phyloP scores from a whole-genome alignment of 345 rosid genomes.

The Excoecaria cochinchinensis region DNA sequence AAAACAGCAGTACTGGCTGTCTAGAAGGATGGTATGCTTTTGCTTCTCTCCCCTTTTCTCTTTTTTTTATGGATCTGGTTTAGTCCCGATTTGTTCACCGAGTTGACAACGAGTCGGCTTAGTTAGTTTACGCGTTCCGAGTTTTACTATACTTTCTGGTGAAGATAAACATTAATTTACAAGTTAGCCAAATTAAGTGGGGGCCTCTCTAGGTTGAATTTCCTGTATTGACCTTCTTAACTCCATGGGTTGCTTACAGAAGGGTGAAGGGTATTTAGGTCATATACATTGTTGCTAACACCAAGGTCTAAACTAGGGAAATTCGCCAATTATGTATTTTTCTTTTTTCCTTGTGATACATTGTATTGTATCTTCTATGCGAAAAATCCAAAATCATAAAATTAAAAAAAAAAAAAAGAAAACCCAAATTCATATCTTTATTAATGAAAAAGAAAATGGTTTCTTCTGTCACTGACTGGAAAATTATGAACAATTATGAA shows the following conservation, averaged over 20 bases:
- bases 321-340: too few species aligned
- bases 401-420: too few species aligned
- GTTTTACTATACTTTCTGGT: neutral
- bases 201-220: neutral
- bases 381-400: too few species aligned
- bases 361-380: too few species aligned
- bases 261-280: conserved; percentile 2
- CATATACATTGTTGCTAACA: neutral
- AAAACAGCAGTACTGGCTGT: conserved; percentile 41
- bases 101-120: neutral
- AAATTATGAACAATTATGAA: too few species aligned
- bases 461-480: too few species aligned
- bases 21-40: conserved; percentile 72
- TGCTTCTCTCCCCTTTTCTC: neutral
- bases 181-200: too few species aligned
- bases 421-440: too few species aligned
- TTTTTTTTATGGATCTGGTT: conserved; percentile 10
- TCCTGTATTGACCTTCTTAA: neutral
- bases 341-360: too few species aligned
- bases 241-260: neutral
- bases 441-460: too few species aligned
- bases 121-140: neutral
- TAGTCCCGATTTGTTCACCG: neutral
- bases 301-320: neutral
- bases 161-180: too few species aligned